Conservation (phyloP, 2,329 filamentous ascomycete species). For the Paraphaeosphaeria minitans region DNA sequence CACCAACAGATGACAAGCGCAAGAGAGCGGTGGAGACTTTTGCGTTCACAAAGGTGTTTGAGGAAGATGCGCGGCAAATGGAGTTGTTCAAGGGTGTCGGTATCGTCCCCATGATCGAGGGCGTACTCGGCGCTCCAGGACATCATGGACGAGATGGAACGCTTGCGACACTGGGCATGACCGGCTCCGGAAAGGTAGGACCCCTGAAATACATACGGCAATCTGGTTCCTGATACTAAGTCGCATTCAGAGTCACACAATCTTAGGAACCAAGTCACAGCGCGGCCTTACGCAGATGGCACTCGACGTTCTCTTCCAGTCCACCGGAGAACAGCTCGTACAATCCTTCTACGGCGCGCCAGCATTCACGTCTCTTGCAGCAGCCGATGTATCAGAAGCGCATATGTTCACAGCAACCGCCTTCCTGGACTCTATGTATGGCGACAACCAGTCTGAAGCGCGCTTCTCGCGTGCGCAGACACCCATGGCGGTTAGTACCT, state of each 20-base stretch:
- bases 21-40: slow-evolving; percentile 92
- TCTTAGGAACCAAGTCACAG: slow-evolving; percentile 84
- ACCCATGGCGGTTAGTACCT: slow-evolving; percentile 51
- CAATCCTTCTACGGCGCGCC: slow-evolving; percentile 61
- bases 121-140: slow-evolving; percentile 74
- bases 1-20: slow-evolving; percentile 78
- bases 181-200: slow-evolving; percentile 89
- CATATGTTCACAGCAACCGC: slow-evolving; percentile 72
- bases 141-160: slow-evolving; percentile 86
- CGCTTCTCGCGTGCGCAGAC: slow-evolving; percentile 52
- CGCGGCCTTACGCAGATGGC: slow-evolving; percentile 90
- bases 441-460: slow-evolving; percentile 65
- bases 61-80: slow-evolving; percentile 81
- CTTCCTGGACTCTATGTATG: slow-evolving; percentile 80
- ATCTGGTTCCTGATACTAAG: slow-evolving; percentile 10
- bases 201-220: background rate
- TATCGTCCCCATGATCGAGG: slow-evolving; percentile 76
- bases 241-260: slow-evolving; percentile 80
- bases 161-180: slow-evolving; percentile 89
- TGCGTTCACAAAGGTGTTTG: slow-evolving; percentile 90
- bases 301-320: slow-evolving; percentile 87
- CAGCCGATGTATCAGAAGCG: slow-evolving; percentile 81
- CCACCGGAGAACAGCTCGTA: slow-evolving; percentile 73
- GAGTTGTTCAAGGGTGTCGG: slow-evolving; percentile 85
- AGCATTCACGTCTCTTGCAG: slow-evolving; percentile 74